Evolutionary conservation across 164 flowering plant species (phyloP), one percentile per base, ranked within the genome.

Genomic region (Sedum album): DNA sequence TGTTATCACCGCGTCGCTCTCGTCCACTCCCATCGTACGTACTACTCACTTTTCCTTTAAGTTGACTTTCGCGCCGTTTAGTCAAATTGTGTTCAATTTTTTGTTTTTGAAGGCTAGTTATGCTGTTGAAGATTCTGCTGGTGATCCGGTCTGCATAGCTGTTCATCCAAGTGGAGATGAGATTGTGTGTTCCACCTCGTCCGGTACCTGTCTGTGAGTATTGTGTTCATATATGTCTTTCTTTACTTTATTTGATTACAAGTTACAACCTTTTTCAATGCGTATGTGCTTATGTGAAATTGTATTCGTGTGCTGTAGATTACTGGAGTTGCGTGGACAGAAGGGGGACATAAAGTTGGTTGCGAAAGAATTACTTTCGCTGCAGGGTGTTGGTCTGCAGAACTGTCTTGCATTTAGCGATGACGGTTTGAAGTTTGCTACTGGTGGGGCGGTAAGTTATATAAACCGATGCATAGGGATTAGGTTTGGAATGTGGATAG

Each of bases 151-250:
- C 35, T 67, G 82, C 26, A 76, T 89, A 38, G 86, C 95, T 2
- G 97, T 85, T 67, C 96, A 93, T 71, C 98, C 97, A 0, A 84
- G 78, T 65, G 98, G 98, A 49, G 97, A 94, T 31, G 83, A 84
- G 8, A 55, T 94, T 30, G 83, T 90, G 64, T 89, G 89, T 76
- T 90, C 96, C 41, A 83, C 90, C 39, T 73, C 85, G 44, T 73
- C 71, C 6, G 89, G 84, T 48, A 87, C 80, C 60, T 91, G 97
- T 92, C 81, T 78, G 99, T 88, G 42, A 77, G 90, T 76, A 8
- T 65, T 31, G 18, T 4, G 3, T 44, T 44, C 15, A 17, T 17
- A 44, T 44, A 44, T 44, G 17, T 0, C 20, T 13, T 44, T 15
- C n/a, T 41, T 0, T 15, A 44, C 11, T 13, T 15, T 44, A n/a